Evolutionary conservation across 2,329 filamentous ascomycete genomes (phyloP).

Genomic region (Cordyceps sp.): DNA sequence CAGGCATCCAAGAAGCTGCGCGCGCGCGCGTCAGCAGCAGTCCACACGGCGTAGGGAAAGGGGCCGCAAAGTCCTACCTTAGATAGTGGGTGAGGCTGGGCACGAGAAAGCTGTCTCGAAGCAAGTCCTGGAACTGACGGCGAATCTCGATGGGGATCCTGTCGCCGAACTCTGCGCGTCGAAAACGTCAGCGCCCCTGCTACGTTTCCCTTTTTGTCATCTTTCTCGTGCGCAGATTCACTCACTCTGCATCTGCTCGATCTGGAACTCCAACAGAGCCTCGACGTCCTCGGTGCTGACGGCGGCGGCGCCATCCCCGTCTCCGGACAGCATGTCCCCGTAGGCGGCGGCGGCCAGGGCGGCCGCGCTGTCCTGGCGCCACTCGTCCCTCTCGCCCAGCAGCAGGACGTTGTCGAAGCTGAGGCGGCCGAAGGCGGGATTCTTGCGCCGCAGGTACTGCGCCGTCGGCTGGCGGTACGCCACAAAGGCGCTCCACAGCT

Average conservation of each 20-base stretch:
- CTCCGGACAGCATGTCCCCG: slow-evolving; percentile 32
- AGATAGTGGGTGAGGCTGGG: slow-evolving; percentile 66
- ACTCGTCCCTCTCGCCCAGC: slow-evolving; percentile 31
- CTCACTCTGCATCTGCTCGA: slow-evolving; percentile 70
- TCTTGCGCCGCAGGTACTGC: slow-evolving; percentile 44
- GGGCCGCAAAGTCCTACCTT: slow-evolving; percentile 24
- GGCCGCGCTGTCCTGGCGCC: slow-evolving; percentile 24
- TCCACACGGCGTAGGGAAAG: too few species aligned
- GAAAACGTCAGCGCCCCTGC: slow-evolving; percentile 6
- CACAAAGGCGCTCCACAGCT: slow-evolving; percentile 71
- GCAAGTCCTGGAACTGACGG: slow-evolving; percentile 49
- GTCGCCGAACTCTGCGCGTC: slow-evolving; percentile 47
- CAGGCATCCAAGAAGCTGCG: slow-evolving; percentile 75
- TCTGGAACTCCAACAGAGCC: slow-evolving; percentile 69
- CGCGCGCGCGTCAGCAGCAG: too few species aligned
- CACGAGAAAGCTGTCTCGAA: slow-evolving; percentile 48
- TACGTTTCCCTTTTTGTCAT: too few species aligned
- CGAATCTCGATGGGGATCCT: slow-evolving; percentile 62
- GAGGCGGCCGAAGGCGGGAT: slow-evolving; percentile 38
- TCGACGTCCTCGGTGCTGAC: slow-evolving; percentile 70
- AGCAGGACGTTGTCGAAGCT: slow-evolving; percentile 41
- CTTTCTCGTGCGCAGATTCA: too few species aligned
- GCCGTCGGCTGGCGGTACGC: slow-evolving; percentile 65
- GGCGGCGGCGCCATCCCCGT: slow-evolving; percentile 21
- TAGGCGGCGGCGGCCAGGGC: slow-evolving; percentile 31